Percentiles rank a stretch among this genome's conserved stretches.
Conservation (phyloP, 495 filamentous ascomycete species). For the Jackrogersella multiformis region DNA sequence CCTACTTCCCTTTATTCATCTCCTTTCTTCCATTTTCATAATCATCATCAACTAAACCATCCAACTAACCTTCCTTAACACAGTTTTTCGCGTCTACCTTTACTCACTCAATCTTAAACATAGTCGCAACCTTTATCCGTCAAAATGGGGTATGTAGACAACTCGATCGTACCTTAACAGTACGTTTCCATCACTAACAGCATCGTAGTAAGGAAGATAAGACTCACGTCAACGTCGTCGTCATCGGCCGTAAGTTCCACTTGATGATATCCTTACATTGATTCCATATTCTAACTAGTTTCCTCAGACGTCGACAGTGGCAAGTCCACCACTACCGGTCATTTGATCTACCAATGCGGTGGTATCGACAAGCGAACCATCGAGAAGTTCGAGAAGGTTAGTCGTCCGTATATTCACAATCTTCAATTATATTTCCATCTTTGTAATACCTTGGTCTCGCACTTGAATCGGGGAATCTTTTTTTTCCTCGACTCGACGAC, state of each 20-base stretch:
- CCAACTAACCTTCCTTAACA: conserved; percentile 16
- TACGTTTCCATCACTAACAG: conserved; percentile 33
- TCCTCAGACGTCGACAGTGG: conserved; percentile 95
- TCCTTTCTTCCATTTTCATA: not conserved
- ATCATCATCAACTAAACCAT: not conserved
- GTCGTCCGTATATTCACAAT: too few species aligned
- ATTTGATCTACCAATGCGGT: conserved; percentile 99
- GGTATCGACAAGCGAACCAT: conserved; percentile 99
- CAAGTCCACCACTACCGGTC: conserved; percentile 95
- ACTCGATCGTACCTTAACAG: not conserved
- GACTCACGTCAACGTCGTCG: conserved; percentile 95
- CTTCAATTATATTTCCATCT: conserved; percentile 10
- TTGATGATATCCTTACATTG: conserved; percentile 63
- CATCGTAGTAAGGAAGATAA: conserved; percentile 79
- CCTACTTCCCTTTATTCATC: not conserved
- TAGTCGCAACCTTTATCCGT: conserved; percentile 17
- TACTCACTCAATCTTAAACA: conserved; percentile 19
- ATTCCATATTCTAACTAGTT: conserved; percentile 28
- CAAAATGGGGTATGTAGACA: conserved; percentile 42
- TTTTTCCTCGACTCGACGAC: conserved; percentile 18
- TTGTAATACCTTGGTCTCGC: not conserved
- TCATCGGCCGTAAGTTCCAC: conserved; percentile 94
- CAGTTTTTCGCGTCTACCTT: conserved; percentile 26
- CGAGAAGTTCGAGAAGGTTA: conserved; percentile 99
- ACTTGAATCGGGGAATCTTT: not conserved